These are phyloP conservation scores for Pythium phragmiticola DNA, from an alignment of 352 stramenopile species.

Conservation along the genomic window DNA sequence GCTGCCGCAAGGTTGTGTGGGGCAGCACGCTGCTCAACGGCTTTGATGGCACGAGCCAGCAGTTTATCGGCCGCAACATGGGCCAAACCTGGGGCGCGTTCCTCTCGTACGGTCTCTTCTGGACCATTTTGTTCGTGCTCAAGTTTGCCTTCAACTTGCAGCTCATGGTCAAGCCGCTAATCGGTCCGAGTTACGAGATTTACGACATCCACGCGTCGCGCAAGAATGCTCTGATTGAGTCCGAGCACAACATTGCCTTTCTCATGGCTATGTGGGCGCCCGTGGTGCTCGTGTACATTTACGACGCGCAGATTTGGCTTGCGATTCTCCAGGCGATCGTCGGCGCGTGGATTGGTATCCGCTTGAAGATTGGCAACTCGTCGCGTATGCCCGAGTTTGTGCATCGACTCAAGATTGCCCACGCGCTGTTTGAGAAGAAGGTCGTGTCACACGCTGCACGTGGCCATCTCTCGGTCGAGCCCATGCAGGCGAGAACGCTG, in stretches of 20 bases:
- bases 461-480: conserved; percentile 64
- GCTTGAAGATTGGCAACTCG: conserved; percentile 79
- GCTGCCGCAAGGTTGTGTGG: conserved; percentile 57
- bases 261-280: conserved; percentile 74
- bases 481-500: conserved; percentile 36
- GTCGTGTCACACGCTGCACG: conserved; percentile 69
- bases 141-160: conserved; percentile 98
- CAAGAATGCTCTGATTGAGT: conserved; percentile 62
- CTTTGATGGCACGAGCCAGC: conserved; percentile 64
- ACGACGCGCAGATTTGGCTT: conserved; percentile 88
- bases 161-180: conserved; percentile 97
- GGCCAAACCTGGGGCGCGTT: conserved; percentile 66
- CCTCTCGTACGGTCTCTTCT: conserved; percentile 70
- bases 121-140: conserved; percentile 83
- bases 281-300: conserved; percentile 84
- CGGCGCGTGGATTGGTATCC: conserved; percentile 72
- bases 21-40: conserved; percentile 51
- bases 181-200: conserved; percentile 95
- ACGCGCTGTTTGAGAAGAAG: conserved; percentile 74
- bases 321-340: conserved; percentile 81
- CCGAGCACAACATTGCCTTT: conserved; percentile 81
- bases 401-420: conserved; percentile 54
- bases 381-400: conserved; percentile 79
- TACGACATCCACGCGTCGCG: conserved; percentile 74
- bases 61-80: conserved; percentile 86